Base-by-base conservation (phyloP, 1,139 yeast genomes). In the Nakaseomyces delphensis region DNA sequence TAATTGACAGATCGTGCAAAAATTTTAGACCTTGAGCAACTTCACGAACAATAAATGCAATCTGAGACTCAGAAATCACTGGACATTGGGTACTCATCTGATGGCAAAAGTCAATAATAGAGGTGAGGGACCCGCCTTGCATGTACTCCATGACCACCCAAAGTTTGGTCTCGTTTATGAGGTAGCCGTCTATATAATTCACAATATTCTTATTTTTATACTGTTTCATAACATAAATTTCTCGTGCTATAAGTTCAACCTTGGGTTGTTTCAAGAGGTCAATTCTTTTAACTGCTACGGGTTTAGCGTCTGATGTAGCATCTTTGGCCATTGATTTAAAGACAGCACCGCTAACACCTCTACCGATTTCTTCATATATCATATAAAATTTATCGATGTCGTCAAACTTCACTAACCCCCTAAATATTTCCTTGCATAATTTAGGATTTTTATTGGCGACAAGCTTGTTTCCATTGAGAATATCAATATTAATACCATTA, bases 101-200 rank as follows among this genome's bases (percentile, higher is more conserved):
- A 29, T 68, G 65, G 54, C 81, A 83, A 61, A 85, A 82, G 41
- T 66, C 70, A 62, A 91, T 89, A 36, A 93, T 84, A 66, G 91
- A 98, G 0, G 97, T 91, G 48, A 82, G 62, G 2, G 87, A 77
- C 2, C 91, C 91, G 44, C 91, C 91, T 62, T 87, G 95, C 96
- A 86, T 86, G 60, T 78, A 87, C 62, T 86, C 96, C 96, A 86
- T 86, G 23, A 86, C 83, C 15, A 86, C 96, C 96, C 96, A 86
- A 48, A 86, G 63, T 48, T 69, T 73, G 65, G 73, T 56, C 66
- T 76, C 53, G 63, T 85, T 65, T 70, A 83, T 69, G 48, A 91
- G 69, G 59, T 80, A 91, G 1, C 95, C 84, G 60, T 91, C 97
- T 48, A 91, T 73, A 63, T 83, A 91, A 61, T 89, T 91, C 47